A percentile compares a stretch with the other conserved stretches of the same genome.
These are phyloP conservation scores for Aureobasidium sp. DNA, from an alignment of 2,329 filamentous ascomycete species.

Conservation along the genomic window DNA sequence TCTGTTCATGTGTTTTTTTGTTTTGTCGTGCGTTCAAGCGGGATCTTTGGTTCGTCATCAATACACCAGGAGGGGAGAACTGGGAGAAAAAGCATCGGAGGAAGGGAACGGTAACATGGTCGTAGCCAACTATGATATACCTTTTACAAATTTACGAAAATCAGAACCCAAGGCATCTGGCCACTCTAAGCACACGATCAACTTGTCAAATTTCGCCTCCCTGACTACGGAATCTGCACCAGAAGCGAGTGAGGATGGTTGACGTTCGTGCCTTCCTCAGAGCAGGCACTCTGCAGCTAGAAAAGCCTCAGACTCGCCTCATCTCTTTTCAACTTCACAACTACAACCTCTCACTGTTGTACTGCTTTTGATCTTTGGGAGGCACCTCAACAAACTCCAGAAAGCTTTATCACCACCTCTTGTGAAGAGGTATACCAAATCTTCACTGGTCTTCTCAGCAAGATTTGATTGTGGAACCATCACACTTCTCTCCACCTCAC, in stretches of 20 bases:
- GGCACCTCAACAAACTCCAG: neutral
- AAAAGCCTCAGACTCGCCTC: neutral
- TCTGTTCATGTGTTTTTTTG: neutral
- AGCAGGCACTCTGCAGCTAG: neutral
- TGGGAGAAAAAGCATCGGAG: neutral
- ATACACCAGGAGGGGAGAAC: neutral
- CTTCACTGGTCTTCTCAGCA: neutral
- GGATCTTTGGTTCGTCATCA: neutral
- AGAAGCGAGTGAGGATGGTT: neutral
- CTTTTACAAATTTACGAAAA: neutral
- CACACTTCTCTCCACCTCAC: neutral
- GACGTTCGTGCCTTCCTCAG: neutral
- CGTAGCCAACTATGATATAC: neutral
- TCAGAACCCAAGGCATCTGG: neutral
- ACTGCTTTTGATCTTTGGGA: no score
- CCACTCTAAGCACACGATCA: neutral
- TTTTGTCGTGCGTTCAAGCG: conserved; percentile 11
- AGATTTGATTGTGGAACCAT: neutral
- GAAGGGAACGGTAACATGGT: neutral
- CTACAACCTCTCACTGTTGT: neutral
- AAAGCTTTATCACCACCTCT: neutral
- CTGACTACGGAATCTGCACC: neutral
- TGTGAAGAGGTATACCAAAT: neutral
- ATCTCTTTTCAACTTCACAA: neutral
- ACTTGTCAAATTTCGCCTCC: no score